phyloP scores from a whole-genome alignment of 305 asterid species.

The Fraxinus nigra region DNA sequence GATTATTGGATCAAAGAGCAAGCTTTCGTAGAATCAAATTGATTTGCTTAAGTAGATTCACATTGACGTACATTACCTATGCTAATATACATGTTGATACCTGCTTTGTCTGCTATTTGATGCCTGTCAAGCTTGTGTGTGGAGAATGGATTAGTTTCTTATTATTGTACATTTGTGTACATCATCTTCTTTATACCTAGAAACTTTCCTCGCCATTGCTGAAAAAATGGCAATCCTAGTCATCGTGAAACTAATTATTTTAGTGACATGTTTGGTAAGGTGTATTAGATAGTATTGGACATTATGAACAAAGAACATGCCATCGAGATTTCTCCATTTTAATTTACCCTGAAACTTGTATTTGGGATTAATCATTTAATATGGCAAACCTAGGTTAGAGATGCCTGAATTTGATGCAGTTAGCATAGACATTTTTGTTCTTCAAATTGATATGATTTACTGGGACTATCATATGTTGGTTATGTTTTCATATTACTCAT shows the following conservation, averaged over 20 bases:
- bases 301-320: background rate
- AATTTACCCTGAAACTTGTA: background rate
- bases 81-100: background rate
- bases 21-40: background rate
- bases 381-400: background rate
- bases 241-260: background rate
- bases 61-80: background rate
- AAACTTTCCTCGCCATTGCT: background rate
- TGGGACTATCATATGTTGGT: background rate
- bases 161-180: background rate
- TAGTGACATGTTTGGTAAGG: background rate
- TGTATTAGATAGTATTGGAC: background rate
- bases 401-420: background rate
- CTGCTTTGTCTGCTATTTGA: background rate
- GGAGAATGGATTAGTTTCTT: background rate
- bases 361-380: background rate
- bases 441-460: background rate
- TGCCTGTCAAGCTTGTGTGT: background rate
- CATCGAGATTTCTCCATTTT: background rate
- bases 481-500: background rate
- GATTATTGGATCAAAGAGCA: background rate
- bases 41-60: background rate
- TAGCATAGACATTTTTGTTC: background rate
- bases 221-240: background rate
- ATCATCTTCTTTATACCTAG: conserved; percentile 25